These are phyloP conservation scores for Arthrobotrys sinensis DNA, from an alignment of 2,329 filamentous ascomycete genomes.

Conservation along the genomic window DNA sequence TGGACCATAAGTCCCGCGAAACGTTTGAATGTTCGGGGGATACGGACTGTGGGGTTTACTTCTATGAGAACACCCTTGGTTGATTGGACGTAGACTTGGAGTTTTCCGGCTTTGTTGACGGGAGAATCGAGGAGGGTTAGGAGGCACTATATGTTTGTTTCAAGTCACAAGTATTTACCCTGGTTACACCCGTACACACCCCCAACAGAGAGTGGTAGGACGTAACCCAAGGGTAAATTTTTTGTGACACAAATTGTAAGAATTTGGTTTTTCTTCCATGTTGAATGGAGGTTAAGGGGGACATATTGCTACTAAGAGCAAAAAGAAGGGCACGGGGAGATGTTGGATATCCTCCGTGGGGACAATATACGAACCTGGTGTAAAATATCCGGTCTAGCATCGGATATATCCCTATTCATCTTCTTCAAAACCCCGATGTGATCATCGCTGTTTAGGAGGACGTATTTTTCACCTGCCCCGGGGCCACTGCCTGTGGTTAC, in stretches of 20 bases:
- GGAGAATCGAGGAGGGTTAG: conserved; percentile 97
- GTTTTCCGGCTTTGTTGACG: conserved; percentile 96
- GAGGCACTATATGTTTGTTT: conserved; percentile 78
- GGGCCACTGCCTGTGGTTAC: conserved; percentile 79
- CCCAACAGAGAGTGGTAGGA: not conserved
- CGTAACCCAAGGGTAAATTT: not conserved
- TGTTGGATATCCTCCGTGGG: conserved; percentile 60
- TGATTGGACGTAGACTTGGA: conserved; percentile 99
- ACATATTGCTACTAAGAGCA: not conserved
- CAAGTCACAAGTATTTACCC: conserved; percentile 29
- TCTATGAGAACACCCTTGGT: conserved; percentile 97
- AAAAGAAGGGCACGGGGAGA: conserved; percentile 34
- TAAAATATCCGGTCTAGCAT: conserved; percentile 96
- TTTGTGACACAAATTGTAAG: conserved; percentile 39
- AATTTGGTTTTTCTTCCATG: conserved; percentile 55
- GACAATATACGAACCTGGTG: conserved; percentile 82
- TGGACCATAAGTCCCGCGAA: conserved; percentile 99
- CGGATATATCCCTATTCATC: conserved; percentile 98
- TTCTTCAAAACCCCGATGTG: conserved; percentile 99
- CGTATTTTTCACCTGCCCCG: conserved; percentile 92
- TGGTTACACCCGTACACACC: conserved; percentile 43
- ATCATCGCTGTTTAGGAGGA: conserved; percentile 97
- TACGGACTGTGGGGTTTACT: conserved; percentile 97
- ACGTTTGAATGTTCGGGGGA: conserved; percentile 97
- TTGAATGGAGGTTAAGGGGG: conserved; percentile 56